Percentiles rank a stretch among this genome's conserved stretches.
Conservation (phyloP, 225 moss, liverwort and hornwort genomes). For the Physcomitrium patens region DNA sequence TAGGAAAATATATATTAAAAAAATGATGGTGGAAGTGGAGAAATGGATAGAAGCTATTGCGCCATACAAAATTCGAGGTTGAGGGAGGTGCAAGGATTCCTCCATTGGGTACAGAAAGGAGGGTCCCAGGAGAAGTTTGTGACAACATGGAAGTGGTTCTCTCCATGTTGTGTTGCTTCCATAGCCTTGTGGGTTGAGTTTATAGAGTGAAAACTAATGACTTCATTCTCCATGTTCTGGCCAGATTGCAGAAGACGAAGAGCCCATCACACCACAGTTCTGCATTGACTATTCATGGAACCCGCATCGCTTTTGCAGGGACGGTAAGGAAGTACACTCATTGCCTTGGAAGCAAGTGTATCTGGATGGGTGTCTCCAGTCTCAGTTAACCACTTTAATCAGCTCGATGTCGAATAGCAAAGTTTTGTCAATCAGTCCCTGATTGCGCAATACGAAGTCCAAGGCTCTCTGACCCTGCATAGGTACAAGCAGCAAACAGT, state of each 20-base stretch:
- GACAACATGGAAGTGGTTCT: background rate
- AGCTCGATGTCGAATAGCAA: conserved; percentile 94
- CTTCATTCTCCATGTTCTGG: conserved; percentile 12
- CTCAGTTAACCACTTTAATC: conserved; percentile 67
- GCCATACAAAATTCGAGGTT: too few species aligned
- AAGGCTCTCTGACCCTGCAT: conserved; percentile 90
- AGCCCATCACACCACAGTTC: conserved; percentile 8
- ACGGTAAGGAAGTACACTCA: conserved; percentile 5
- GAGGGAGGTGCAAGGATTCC: too few species aligned
- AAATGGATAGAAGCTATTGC: too few species aligned
- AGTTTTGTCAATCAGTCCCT: conserved; percentile 97
- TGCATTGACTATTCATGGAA: conserved; percentile 4
- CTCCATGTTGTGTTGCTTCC: background rate
- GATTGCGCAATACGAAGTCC: conserved; percentile 92
- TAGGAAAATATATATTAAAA: too few species aligned
- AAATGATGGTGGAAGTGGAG: too few species aligned
- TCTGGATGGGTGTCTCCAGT: conserved; percentile 17
- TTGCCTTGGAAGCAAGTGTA: background rate
- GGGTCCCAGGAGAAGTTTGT: too few species aligned
- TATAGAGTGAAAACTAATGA: background rate
- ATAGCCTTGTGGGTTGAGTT: background rate
- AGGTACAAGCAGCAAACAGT: conserved; percentile 13
- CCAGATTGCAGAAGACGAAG: background rate
- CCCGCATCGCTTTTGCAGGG: background rate
- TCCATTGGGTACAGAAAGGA: too few species aligned